Evolutionary conservation across 179 eudicot species (phyloP).

Genomic region (Heliamphora pulchella): DNA sequence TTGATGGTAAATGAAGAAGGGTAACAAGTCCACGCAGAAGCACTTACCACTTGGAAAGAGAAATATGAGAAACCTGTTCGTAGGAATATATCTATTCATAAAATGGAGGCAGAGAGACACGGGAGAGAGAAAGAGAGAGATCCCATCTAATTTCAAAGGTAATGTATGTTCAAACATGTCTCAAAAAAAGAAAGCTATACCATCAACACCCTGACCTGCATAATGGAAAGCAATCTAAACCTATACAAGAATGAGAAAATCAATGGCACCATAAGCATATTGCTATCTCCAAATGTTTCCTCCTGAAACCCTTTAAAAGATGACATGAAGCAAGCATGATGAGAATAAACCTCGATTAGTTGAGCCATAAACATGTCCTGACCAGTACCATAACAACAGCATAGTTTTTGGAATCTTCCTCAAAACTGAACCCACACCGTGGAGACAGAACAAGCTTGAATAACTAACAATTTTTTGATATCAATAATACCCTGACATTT

Average conservation of each 20-base stretch:
- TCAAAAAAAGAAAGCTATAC: slow-evolving; percentile 10
- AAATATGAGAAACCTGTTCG: neutral
- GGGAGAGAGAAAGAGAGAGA: too few relatives aligned
- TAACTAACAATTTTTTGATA: neutral
- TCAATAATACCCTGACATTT: slow-evolving; percentile 3
- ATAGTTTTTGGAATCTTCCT: neutral
- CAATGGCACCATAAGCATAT: slow-evolving; percentile 1
- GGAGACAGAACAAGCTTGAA: neutral
- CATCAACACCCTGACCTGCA: slow-evolving; percentile 8
- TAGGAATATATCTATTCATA: too few relatives aligned
- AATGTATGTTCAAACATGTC: slow-evolving; percentile 1
- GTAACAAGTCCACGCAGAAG: neutral
- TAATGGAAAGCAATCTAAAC: slow-evolving; percentile 4
- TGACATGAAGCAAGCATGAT: neutral
- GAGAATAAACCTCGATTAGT: neutral
- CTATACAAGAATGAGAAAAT: slow-evolving; percentile 2
- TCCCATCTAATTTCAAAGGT: slow-evolving; percentile 1
- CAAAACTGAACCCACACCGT: neutral
- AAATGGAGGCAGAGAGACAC: too few relatives aligned
- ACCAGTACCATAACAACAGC: neutral
- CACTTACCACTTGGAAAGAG: neutral
- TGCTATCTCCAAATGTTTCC: neutral
- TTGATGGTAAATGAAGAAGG: neutral
- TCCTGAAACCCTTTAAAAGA: neutral
- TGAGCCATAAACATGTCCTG: neutral